Base-by-base conservation (phyloP, 805 yeast genomes). In the Lipomyces yamadae region DNA sequence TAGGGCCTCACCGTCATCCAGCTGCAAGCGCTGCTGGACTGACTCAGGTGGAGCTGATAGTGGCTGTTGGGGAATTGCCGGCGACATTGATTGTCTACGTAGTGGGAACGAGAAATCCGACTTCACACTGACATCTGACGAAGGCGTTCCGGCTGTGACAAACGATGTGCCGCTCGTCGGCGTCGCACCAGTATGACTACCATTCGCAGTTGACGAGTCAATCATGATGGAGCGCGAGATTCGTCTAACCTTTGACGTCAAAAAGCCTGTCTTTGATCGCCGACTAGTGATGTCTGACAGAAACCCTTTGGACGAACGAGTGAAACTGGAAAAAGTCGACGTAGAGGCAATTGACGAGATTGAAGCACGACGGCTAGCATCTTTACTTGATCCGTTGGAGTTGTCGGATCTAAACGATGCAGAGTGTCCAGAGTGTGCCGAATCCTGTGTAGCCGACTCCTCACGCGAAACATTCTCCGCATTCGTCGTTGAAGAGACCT, bases 181-280 rank as follows among this genome's bases (percentile, higher is more conserved):
- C 15, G 55, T 29, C 18, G n/a, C 10, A 18, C 34, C 42, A 48
- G 52, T 58, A 37, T 48, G 58, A 37, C 42, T 50, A 10, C 33
- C n/a, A 10, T 24, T n/a, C 24, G 58, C 30, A 33, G 45, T 2
- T 10, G 52, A 37, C 33, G 30, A 37, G 29, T 66, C 69, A 7
- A 57, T 30, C 2, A 59, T 61, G 50, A 66, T 60, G 8, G 70
- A 62, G n/a, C 69, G 62, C n/a, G 71, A 68, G n/a, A 67, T 67
- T 18, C 71, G 61, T 10, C 71, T 62, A 34, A 68, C 71, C 32
- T 64, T 63, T 2, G 71, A 64, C 2, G 61, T 45, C 24, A 68
- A 42, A 33, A 45, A 59, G 7, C 58, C 54, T 42, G 64, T 3
- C 42, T 65, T 59, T 3, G 63, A 35, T 10, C 70, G 58, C n/a